phyloP scores from a whole-genome alignment of 768 basidiomycete species.

The Lentinus brumalis region DNA sequence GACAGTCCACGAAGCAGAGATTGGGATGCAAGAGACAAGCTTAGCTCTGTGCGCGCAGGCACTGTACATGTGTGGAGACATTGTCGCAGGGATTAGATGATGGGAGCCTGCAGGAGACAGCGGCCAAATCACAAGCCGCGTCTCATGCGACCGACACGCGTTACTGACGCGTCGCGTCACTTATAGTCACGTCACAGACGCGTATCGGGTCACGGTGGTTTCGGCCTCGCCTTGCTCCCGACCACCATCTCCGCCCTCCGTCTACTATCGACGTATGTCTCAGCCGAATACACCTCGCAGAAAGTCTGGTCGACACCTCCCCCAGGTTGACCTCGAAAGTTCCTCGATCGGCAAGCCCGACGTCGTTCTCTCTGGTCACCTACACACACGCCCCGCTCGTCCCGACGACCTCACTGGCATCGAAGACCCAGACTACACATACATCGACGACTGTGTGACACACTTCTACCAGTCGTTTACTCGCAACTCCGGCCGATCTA shows the following conservation, averaged over 20 bases:
- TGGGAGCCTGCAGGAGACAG: not conserved
- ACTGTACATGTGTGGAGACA: no score
- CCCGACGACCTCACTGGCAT: slow-evolving; percentile 7
- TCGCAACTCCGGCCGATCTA: not conserved
- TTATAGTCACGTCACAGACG: not conserved
- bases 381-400: slow-evolving; percentile 17
- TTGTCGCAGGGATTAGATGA: no score
- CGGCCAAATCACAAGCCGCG: not conserved
- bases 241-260: not conserved
- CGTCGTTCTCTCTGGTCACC: slow-evolving; percentile 21
- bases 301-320: slow-evolving; percentile 18
- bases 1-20: no score
- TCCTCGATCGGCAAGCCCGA: slow-evolving; percentile 12
- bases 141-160: not conserved
- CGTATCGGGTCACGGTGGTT: not conserved
- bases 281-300: slow-evolving; percentile 6
- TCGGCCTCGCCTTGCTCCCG: not conserved
- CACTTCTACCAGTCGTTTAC: not conserved
- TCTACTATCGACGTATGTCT: not conserved
- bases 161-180: not conserved
- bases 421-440: not conserved
- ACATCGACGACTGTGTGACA: not conserved
- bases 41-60: no score
- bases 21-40: no score
- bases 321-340: slow-evolving; percentile 18